A percentile compares a stretch with the other conserved stretches of the same genome.
Evolutionary conservation across 2,329 filamentous ascomycete genomes (phyloP).

Genomic region (Paracorniculantispora psalliotae): DNA sequence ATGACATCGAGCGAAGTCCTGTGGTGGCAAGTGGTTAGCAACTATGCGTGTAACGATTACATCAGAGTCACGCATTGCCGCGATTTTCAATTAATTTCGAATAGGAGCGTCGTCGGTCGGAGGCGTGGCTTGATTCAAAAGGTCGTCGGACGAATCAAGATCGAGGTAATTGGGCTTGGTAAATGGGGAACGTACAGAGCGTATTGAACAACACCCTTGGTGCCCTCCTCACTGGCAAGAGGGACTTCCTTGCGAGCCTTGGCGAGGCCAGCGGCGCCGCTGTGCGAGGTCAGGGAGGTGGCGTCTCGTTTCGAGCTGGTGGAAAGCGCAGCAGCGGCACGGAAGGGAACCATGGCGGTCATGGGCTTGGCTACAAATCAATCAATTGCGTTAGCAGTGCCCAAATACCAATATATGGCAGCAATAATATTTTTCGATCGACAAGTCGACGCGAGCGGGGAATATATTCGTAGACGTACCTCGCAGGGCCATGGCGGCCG

Average conservation of each 20-base stretch:
- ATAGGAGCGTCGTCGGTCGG: not conserved
- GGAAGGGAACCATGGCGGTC: constrained; percentile 57
- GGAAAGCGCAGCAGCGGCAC: constrained; percentile 58
- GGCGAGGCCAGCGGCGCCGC: constrained; percentile 48
- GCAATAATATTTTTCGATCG: too few species aligned
- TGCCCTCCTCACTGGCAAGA: constrained; percentile 71
- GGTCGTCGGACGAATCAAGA: too few species aligned
- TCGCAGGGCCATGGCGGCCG: constrained; percentile 49
- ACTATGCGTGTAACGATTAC: not conserved
- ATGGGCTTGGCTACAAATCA: constrained; percentile 59
- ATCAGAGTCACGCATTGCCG: not conserved
- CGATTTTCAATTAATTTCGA: not conserved
- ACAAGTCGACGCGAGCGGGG: not conserved
- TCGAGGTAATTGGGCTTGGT: not conserved
- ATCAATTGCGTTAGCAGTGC: constrained; percentile 7
- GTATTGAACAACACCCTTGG: constrained; percentile 78
- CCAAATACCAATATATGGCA: not conserved
- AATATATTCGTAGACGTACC: constrained; percentile 36
- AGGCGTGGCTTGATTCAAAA: not conserved
- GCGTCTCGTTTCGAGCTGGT: constrained; percentile 63
- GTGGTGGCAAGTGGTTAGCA: not conserved
- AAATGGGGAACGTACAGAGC: constrained; percentile 61
- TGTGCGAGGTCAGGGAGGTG: constrained; percentile 49
- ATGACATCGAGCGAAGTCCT: constrained; percentile 76
- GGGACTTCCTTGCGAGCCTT: constrained; percentile 65